Evolutionary conservation across 768 basidiomycete genomes (phyloP), one percentile per base, ranked within the genome.

Genomic region (Postia placenta): DNA sequence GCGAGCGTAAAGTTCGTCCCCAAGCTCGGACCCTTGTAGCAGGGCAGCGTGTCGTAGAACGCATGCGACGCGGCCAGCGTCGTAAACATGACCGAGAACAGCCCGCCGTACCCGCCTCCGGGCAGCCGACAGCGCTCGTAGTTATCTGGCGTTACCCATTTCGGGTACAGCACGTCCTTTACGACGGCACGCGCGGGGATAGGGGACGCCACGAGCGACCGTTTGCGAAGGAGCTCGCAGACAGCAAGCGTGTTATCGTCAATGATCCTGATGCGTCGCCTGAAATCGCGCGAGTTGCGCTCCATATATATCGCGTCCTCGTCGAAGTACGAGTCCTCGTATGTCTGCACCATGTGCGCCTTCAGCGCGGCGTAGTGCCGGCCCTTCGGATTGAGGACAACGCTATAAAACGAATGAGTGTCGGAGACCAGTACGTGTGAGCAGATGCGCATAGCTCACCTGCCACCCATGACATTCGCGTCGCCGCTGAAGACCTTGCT

Each of bases 271-370:
- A 92, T 76, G 47, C 95, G 89, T 6, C 70, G 73, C 45, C 75
- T 68, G 72, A 95, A 97, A 68, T 96, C 85, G 44, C 95, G 89
- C 15, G 95, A 98, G 69, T 99, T 99, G 56, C 94, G 87, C 64
- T 99, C 95, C 87, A 99, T 88, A 74, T 83, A 95, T 48, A 97
- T 81, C 36, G 90, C 92, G 60, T 99, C 95, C 64, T 93, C 89
- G 60, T 80, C 75, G 56, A 86, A 97, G 69, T 91, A 97, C 20
- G 71, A 69, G 62, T 99, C 94, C 63, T 95, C 90, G 65, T 83
- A 97, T 5, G 64, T 69, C 6, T 70, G 55, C 6, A 67, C 60
- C 58, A 92, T 70, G 41, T 80, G 68, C 0, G 68, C 60, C 59
- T 87, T 91, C 41, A 99, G 77, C 1, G 68, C 51, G 0, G 67